phyloP scores from a whole-genome alignment of 371 early-diverging fungal species.

The Mortierella sp. region DNA sequence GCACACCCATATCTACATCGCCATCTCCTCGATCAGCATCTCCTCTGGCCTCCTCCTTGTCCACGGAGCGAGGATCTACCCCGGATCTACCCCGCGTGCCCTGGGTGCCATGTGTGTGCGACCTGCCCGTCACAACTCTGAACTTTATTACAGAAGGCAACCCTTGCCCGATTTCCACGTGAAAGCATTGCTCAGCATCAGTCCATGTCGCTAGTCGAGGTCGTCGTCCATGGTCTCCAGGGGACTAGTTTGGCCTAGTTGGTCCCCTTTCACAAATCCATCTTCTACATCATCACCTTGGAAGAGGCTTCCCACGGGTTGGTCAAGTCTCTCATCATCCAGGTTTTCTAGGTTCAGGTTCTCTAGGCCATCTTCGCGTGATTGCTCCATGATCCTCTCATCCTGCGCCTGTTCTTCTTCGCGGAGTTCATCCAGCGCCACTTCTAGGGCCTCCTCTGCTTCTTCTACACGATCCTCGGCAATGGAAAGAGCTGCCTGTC shows the following conservation, averaged over 20 bases:
- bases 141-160: slow-evolving; percentile 16
- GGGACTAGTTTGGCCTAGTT: slow-evolving; percentile 23
- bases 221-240: slow-evolving; percentile 37
- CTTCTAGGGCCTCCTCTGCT: slow-evolving; percentile 7
- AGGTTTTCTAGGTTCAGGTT: no score
- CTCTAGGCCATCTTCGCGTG: neutral
- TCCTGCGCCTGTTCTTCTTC: slow-evolving; percentile 2
- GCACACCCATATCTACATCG: no score
- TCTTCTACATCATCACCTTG: slow-evolving; percentile 2
- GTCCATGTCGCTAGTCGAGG: neutral
- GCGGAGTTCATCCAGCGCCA: slow-evolving; percentile 5
- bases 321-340: neutral
- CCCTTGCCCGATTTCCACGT: slow-evolving; percentile 14
- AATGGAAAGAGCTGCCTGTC: neutral
- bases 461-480: slow-evolving; percentile 14
- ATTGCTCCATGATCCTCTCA: neutral
- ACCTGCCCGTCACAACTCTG: neutral
- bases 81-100: no score
- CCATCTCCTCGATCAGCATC: no score
- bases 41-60: no score
- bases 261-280: slow-evolving; percentile 10
- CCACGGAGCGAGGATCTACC: no score
- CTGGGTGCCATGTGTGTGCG: no score
- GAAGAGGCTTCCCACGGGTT: no score
- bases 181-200: slow-evolving; percentile 2